Conservation (phyloP, 495 filamentous ascomycete genomes). For the Aspergillus biplanus region DNA sequence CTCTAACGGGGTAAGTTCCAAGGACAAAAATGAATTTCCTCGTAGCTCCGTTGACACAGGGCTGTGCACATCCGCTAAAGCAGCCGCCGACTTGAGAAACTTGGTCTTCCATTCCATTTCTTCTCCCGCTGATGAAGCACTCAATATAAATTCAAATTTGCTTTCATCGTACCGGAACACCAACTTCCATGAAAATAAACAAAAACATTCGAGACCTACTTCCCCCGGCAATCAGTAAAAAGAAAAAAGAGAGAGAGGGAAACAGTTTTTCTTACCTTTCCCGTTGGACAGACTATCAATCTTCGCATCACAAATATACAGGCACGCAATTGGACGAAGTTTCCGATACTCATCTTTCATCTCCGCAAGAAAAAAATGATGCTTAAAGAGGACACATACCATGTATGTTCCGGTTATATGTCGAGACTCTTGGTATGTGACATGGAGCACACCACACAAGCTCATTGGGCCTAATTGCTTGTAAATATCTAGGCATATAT, state of each 20-base stretch:
- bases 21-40: slow-evolving; percentile 55
- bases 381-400: slow-evolving; percentile 82
- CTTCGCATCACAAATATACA: slow-evolving; percentile 69
- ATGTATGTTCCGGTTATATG: slow-evolving; percentile 77
- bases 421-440: slow-evolving; percentile 74
- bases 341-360: slow-evolving; percentile 59
- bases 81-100: slow-evolving; percentile 38
- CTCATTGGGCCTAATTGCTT: slow-evolving; percentile 79
- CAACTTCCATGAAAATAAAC: slow-evolving; percentile 91
- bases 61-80: slow-evolving; percentile 29
- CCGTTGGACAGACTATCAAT: slow-evolving; percentile 82
- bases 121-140: slow-evolving; percentile 82
- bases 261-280: slow-evolving; percentile 61
- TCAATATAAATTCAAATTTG: slow-evolving; percentile 83
- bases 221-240: slow-evolving; percentile 3
- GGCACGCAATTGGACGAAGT: slow-evolving; percentile 75
- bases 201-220: slow-evolving; percentile 81
- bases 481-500: slow-evolving; percentile 54
- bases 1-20: slow-evolving; percentile 75
- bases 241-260: not conserved
- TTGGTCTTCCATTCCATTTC: slow-evolving; percentile 72
- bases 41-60: slow-evolving; percentile 32
- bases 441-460: slow-evolving; percentile 85
- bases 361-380: slow-evolving; percentile 78
- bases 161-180: slow-evolving; percentile 77